Evolutionary conservation across 1,284 basidiomycete genomes (phyloP).

Genomic region (Cryptococcus floricola): DNA sequence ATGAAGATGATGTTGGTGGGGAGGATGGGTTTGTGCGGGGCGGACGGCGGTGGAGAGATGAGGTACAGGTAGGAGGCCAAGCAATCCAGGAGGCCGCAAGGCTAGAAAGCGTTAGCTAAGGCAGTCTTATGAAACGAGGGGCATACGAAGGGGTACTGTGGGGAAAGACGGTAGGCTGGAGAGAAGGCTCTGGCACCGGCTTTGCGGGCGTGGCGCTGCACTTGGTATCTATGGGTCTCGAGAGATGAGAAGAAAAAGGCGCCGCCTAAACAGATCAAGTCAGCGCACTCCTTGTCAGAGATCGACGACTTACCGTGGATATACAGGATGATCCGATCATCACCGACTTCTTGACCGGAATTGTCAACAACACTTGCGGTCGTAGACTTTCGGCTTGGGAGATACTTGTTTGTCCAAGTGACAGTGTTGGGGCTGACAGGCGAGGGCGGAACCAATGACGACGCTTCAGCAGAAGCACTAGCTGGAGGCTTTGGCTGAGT

Average conservation of each 20-base stretch:
- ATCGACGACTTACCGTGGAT: constrained; percentile 38
- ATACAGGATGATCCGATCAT: constrained; percentile 48
- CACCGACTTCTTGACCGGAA: constrained; percentile 32
- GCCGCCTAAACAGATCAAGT: constrained; percentile 27
- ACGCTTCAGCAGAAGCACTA: background rate
- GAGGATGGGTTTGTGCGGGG: constrained; percentile 67
- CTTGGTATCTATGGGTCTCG: constrained; percentile 60
- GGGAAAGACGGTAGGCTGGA: constrained; percentile 80
- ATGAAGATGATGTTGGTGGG: constrained; percentile 77
- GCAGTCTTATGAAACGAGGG: background rate
- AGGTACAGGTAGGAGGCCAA: constrained; percentile 59
- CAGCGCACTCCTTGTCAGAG: background rate
- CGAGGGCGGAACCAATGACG: background rate
- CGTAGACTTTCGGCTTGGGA: constrained; percentile 23
- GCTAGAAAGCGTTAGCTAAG: constrained; percentile 38
- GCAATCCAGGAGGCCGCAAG: constrained; percentile 49
- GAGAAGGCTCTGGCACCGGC: constrained; percentile 75
- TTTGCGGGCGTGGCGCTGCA: constrained; percentile 84
- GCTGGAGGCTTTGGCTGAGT: constrained; percentile 22
- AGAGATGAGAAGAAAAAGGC: constrained; percentile 47
- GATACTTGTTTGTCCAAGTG: constrained; percentile 8
- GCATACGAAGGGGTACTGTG: constrained; percentile 94
- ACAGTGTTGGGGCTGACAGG: background rate
- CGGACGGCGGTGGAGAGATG: constrained; percentile 63
- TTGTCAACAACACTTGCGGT: constrained; percentile 33